Evolutionary conservation across 2,329 filamentous ascomycete genomes (phyloP), one percentile per base, ranked within the genome.

Genomic region (Xylaria digitata): DNA sequence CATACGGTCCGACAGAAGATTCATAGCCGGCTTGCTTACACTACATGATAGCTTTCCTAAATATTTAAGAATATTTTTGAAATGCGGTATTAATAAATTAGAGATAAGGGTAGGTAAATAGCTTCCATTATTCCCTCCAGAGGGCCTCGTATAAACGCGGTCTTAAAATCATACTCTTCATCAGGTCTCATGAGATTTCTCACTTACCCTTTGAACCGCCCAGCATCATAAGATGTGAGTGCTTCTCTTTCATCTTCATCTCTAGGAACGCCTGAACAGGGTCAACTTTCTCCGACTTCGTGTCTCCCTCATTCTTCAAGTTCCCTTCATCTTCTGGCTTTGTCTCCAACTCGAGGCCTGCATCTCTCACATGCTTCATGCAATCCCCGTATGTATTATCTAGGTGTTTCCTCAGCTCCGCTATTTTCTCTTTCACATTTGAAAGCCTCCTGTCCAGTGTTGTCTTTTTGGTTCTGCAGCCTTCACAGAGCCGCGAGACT

Each of bases 321-420:
- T 40, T 15, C 13, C 37, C 37, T 40, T 17, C 45, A 2, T 26
- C 23, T 21, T 21, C 7, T 6, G 40, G 42, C 23, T 57, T 60
- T 48, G 45, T 11, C 53, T 67, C 55, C 1, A 49, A 13, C 48
- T 66, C 52, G 4, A 73, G 21, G 0, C 71, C 70, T 0, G 52
- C 72, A 1, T 73, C 74, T 2, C 72, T 68, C 3, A 75, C 26
- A 15, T 71, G 69, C 26, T 50, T 64, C 59, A 70, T 19, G 34
- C 70, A 71, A 11, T 61, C 50, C 0, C 61, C 80, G 37, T 75
- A 72, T 5, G 45, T 23, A 9, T 57, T 58, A 2, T 70, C 45
- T 0, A 76, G 63, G 0, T 72, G 63, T 2, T 43, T 17, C 6
- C 67, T 55, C 2, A 75, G 50, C 34, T 50, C 61, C 2, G 59